Conservation (phyloP, 805 yeast genomes). For the Ogataea zsoltii region DNA sequence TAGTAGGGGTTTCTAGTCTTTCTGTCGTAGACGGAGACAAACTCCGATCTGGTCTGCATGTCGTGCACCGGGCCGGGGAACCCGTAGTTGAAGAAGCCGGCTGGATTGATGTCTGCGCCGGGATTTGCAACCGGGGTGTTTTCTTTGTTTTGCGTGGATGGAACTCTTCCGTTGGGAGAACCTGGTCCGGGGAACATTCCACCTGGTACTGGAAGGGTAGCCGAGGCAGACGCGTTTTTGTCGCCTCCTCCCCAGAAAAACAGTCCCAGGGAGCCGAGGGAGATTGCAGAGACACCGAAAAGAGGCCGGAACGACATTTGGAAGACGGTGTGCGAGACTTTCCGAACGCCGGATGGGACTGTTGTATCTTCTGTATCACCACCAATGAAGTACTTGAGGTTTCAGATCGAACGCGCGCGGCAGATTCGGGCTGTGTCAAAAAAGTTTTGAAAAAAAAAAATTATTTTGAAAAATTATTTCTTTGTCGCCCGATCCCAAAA, state of each 20-base stretch:
- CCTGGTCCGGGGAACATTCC: slow-evolving; percentile 10
- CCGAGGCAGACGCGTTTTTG: slow-evolving; percentile 18
- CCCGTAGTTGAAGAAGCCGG: slow-evolving; percentile 85
- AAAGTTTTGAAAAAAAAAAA: too few relatives aligned
- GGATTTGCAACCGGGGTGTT: neutral
- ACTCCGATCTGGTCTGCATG: slow-evolving; percentile 69
- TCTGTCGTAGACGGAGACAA: slow-evolving; percentile 83
- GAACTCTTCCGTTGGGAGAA: slow-evolving; percentile 13
- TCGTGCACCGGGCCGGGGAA: slow-evolving; percentile 96
- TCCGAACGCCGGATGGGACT: neutral
- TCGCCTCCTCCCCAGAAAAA: slow-evolving; percentile 33
- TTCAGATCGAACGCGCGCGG: too few relatives aligned
- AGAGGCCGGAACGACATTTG: slow-evolving; percentile 16
- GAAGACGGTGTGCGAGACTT: neutral
- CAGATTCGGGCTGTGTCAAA: too few relatives aligned
- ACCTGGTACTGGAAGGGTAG: slow-evolving; percentile 19
- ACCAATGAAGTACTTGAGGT: too few relatives aligned
- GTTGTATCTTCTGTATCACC: neutral
- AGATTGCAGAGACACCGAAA: slow-evolving; percentile 18
- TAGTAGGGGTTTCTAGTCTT: slow-evolving; percentile 82
- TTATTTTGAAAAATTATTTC: too few relatives aligned
- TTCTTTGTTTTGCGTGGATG: neutral
- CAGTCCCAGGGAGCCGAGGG: slow-evolving; percentile 28
- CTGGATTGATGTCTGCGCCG: slow-evolving; percentile 54
- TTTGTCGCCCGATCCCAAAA: too few relatives aligned